A percentile compares a stretch with the other conserved stretches of the same genome.
Conservation (phyloP, 2,329 filamentous ascomycete species). For the Diaporthe humulicola region DNA sequence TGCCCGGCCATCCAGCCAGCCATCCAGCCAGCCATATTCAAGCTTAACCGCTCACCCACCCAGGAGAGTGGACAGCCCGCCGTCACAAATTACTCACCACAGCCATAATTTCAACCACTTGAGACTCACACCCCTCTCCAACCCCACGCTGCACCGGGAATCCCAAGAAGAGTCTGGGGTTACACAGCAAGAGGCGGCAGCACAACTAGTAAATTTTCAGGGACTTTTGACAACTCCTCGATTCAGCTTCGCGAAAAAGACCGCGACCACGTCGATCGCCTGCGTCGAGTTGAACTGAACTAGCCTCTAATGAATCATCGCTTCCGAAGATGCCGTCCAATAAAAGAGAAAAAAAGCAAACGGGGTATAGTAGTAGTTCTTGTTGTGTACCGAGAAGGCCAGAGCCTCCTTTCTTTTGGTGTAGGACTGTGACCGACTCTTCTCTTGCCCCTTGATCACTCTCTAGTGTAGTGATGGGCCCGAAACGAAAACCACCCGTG, state of each 20-base stretch:
- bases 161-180: background rate
- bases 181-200: background rate
- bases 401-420: conserved; percentile 12
- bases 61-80: background rate
- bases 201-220: background rate
- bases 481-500: conserved; percentile 32
- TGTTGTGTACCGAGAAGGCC: conserved; percentile 24
- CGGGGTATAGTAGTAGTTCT: conserved; percentile 30
- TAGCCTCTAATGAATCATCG: conserved; percentile 28
- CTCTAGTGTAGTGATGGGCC: background rate
- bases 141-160: background rate
- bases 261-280: conserved; percentile 30
- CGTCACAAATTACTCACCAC: background rate
- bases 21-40: conserved; percentile 13
- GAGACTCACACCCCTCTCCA: background rate
- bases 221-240: conserved; percentile 3
- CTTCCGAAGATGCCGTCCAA: conserved; percentile 26
- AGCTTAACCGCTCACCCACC: conserved; percentile 8
- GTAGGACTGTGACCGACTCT: conserved; percentile 20
- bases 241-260: conserved; percentile 14
- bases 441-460: conserved; percentile 14
- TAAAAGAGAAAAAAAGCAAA: conserved; percentile 10
- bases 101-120: background rate
- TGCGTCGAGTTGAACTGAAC: conserved; percentile 20
- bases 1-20: conserved; percentile 11